A percentile compares a stretch with the other conserved stretches of the same genome.
These are phyloP conservation scores for Aspergillus sp. DNA, from an alignment of 2,329 filamentous ascomycete genomes.

Conservation along the genomic window DNA sequence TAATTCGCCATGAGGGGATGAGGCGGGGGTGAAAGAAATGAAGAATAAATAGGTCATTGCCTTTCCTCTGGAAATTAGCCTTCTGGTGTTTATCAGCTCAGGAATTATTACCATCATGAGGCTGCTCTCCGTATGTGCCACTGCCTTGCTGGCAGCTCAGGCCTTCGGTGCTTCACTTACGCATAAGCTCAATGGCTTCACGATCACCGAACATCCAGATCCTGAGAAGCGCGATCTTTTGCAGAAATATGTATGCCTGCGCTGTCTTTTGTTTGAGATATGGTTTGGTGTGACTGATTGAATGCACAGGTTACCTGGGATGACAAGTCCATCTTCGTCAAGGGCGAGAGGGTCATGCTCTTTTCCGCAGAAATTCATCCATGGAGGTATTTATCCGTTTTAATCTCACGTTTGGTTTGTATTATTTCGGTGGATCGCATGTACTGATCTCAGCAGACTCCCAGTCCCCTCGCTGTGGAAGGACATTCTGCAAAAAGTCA, in stretches of 20 bases:
- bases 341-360: constrained; percentile 68
- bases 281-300: background rate
- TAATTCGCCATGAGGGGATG: background rate
- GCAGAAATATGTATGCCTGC: constrained; percentile 55
- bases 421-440: background rate
- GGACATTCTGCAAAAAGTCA: constrained; percentile 80
- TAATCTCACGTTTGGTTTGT: no score
- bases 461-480: constrained; percentile 64
- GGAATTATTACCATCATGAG: constrained; percentile 34
- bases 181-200: constrained; percentile 51
- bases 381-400: constrained; percentile 47
- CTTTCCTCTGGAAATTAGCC: background rate
- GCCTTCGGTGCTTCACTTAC: constrained; percentile 50
- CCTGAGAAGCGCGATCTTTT: constrained; percentile 48
- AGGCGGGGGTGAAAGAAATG: background rate
- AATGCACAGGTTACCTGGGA: constrained; percentile 65
- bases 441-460: constrained; percentile 40
- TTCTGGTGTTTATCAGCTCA: background rate
- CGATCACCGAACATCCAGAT: constrained; percentile 41
- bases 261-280: background rate
- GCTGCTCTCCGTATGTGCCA: constrained; percentile 32
- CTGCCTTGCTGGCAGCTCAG: constrained; percentile 45
- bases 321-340: constrained; percentile 67
- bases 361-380: constrained; percentile 75
- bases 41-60: background rate